Percentiles rank a stretch among this genome's conserved stretches.
These are phyloP conservation scores for Scenedesmus sp. DNA, from an alignment of 163 green algal species.

Conservation along the genomic window DNA sequence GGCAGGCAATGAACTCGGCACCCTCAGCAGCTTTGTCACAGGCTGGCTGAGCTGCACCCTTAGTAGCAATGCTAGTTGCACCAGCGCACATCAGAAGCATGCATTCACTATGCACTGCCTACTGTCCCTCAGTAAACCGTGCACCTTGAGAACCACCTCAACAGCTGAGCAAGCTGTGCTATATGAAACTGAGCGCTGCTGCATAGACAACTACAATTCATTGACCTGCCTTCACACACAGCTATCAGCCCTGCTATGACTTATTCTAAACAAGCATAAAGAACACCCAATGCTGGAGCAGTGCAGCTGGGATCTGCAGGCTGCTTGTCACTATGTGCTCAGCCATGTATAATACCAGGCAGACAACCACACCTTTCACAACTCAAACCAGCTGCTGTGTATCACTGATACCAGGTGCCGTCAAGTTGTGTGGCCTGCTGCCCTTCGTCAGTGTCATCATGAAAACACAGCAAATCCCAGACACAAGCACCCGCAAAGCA, in stretches of 20 bases:
- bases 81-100: not conserved
- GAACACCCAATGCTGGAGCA: not conserved
- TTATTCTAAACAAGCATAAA: not conserved
- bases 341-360: not conserved
- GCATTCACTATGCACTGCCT: not conserved
- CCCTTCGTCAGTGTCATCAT: not conserved
- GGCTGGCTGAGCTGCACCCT: not conserved
- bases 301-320: not conserved
- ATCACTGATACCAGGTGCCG: conserved; percentile 3
- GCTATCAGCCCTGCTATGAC: too few species aligned
- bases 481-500: not conserved
- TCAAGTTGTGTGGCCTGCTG: not conserved
- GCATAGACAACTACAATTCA: not conserved
- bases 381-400: not conserved
- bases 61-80: not conserved
- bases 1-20: too few species aligned
- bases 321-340: not conserved
- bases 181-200: not conserved
- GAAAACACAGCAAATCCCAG: not conserved
- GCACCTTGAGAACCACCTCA: not conserved
- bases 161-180: not conserved
- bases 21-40: not conserved
- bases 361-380: not conserved
- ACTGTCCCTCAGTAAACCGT: not conserved
- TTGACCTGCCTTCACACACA: too few species aligned